Conservation (phyloP, 2,329 filamentous ascomycete genomes). For the Ceratocystis eucalypticola region DNA sequence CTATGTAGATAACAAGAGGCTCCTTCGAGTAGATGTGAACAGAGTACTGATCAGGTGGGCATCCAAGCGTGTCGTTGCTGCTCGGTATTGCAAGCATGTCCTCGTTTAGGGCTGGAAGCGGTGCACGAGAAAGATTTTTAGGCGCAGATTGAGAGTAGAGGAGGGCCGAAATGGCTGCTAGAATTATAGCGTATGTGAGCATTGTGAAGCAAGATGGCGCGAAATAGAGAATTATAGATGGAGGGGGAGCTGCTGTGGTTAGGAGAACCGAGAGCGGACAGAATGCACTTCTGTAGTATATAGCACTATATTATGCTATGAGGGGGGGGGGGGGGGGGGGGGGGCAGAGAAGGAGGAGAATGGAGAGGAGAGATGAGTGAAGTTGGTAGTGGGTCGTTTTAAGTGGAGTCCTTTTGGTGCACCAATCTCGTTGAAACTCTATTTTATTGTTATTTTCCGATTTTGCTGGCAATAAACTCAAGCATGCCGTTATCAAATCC, state of each 20-base stretch:
- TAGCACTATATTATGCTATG: no score
- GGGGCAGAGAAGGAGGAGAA: no score
- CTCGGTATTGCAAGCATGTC: slow-evolving; percentile 37
- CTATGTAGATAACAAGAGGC: slow-evolving; percentile 37
- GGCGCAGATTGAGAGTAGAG: slow-evolving; percentile 34
- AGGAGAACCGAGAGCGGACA: not conserved
- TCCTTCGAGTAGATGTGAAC: slow-evolving; percentile 29
- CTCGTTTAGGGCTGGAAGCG: slow-evolving; percentile 37
- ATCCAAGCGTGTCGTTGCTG: slow-evolving; percentile 28
- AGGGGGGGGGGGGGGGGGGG: no score
- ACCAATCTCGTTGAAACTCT: not conserved
- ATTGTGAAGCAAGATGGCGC: not conserved
- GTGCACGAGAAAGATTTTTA: slow-evolving; percentile 27
- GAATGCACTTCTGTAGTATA: no score
- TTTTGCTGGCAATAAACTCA: not conserved
- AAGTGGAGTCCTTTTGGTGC: not conserved
- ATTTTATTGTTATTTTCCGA: not conserved
- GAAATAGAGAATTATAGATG: not conserved
- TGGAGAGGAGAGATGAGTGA: not conserved
- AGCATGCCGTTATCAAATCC: not conserved
- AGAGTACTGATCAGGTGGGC: slow-evolving; percentile 31
- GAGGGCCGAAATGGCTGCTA: slow-evolving; percentile 31
- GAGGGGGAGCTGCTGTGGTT: not conserved
- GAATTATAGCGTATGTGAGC: slow-evolving; percentile 24
- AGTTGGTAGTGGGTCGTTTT: not conserved